A percentile compares a stretch with the other conserved stretches of the same genome.
Conservation (phyloP, 1,284 basidiomycete genomes). For the Paramarasmius palmivorus region DNA sequence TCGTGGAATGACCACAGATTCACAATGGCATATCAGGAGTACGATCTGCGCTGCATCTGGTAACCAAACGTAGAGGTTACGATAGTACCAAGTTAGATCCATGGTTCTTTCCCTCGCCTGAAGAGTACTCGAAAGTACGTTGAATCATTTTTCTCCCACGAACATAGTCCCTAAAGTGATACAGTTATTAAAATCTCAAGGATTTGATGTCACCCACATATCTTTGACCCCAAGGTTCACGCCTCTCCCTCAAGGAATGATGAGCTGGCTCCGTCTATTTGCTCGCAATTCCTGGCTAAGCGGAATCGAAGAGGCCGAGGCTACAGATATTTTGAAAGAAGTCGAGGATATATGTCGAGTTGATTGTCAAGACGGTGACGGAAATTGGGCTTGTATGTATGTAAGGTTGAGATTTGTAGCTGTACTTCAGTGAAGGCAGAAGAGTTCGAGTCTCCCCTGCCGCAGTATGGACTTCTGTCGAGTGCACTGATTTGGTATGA, state of each 20-base stretch:
- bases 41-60: slow-evolving; percentile 58
- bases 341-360: slow-evolving; percentile 57
- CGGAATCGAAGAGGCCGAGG: slow-evolving; percentile 29
- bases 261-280: slow-evolving; percentile 75
- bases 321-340: slow-evolving; percentile 43
- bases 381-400: slow-evolving; percentile 74
- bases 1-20: neutral
- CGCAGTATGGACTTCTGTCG: no score
- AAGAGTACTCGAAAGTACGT: slow-evolving; percentile 61
- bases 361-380: slow-evolving; percentile 59
- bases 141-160: neutral
- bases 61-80: slow-evolving; percentile 52
- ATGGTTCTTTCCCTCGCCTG: slow-evolving; percentile 80
- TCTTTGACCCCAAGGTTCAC: slow-evolving; percentile 71
- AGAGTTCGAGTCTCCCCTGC: no score
- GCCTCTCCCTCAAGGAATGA: slow-evolving; percentile 58
- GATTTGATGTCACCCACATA: slow-evolving; percentile 57
- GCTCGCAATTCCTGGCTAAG: slow-evolving; percentile 56
- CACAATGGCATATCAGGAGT: slow-evolving; percentile 46
- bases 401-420: slow-evolving; percentile 64
- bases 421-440: slow-evolving; percentile 19
- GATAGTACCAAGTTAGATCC: slow-evolving; percentile 67
- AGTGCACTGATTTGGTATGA: no score
- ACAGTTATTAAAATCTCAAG: slow-evolving; percentile 57
- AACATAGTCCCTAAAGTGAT: slow-evolving; percentile 4